Conservation (phyloP, 345 rosid species). For the Excoecaria cochinchinensis region DNA sequence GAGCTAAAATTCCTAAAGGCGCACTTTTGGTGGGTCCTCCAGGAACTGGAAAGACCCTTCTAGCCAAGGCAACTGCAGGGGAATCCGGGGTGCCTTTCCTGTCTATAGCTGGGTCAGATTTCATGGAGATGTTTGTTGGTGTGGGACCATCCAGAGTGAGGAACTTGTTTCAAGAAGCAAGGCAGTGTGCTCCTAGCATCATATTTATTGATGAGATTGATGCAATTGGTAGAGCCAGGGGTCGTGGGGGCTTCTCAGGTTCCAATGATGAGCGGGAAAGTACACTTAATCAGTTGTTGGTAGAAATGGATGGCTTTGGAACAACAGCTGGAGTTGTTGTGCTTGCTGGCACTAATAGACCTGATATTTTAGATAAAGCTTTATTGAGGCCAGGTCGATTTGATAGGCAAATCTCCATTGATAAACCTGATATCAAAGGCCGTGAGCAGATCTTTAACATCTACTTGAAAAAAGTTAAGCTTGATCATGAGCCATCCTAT, state of each 20-base stretch:
- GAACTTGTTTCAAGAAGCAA: constrained; percentile 42
- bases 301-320: constrained; percentile 98
- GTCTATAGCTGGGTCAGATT: constrained; percentile 93
- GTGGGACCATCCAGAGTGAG: constrained; percentile 48
- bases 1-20: constrained; percentile 49
- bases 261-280: constrained; percentile 93
- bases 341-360: constrained; percentile 95
- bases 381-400: constrained; percentile 85
- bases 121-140: constrained; percentile 61
- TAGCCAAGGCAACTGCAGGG: constrained; percentile 47
- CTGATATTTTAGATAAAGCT: constrained; percentile 93
- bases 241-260: constrained; percentile 42
- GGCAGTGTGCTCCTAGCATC: constrained; percentile 44
- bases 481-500: constrained; percentile 70
- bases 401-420: constrained; percentile 85
- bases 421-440: constrained; percentile 91
- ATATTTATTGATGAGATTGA: constrained; percentile 50
- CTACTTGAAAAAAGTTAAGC: constrained; percentile 77
- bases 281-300: constrained; percentile 84
- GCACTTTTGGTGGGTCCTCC: constrained; percentile 81
- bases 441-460: constrained; percentile 85
- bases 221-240: constrained; percentile 95
- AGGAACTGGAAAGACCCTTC: constrained; percentile 47
- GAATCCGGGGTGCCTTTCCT: constrained; percentile 79
- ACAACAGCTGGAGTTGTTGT: constrained; percentile 94